Percentiles rank a stretch among this genome's conserved stretches.
Evolutionary conservation across 192 early-diverging fungal species (phyloP).

Genomic region (Dissophora ornata): DNA sequence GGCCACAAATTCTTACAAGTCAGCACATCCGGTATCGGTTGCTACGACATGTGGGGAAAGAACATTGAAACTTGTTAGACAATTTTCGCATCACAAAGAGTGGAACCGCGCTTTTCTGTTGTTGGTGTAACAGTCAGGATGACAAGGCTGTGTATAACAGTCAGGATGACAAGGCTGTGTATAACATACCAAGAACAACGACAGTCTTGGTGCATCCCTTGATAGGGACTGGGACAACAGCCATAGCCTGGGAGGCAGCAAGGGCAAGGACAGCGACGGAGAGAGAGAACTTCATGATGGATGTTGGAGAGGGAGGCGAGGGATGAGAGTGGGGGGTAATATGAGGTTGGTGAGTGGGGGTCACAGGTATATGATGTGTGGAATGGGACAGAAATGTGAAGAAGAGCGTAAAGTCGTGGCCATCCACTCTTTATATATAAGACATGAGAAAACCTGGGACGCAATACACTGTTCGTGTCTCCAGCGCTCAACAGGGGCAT

Average conservation of each 20-base stretch:
- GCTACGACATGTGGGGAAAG: too few relatives aligned
- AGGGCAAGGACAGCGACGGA: slow-evolving; percentile 44
- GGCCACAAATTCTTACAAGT: slow-evolving; percentile 17
- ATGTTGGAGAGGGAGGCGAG: background rate
- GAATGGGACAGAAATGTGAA: background rate
- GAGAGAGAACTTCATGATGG: slow-evolving; percentile 46
- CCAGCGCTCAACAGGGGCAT: too few relatives aligned
- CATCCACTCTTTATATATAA: too few relatives aligned
- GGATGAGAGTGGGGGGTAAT: background rate
- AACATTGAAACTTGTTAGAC: too few relatives aligned
- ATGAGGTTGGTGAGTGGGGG: background rate
- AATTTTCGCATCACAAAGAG: too few relatives aligned
- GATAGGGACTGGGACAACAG: slow-evolving; percentile 34
- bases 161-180: too few relatives aligned
- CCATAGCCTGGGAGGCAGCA: slow-evolving; percentile 40
- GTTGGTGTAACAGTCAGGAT: too few relatives aligned
- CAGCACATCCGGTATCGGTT: slow-evolving; percentile 9
- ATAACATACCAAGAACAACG: slow-evolving; percentile 29
- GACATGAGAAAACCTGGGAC: too few relatives aligned
- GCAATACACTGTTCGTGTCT: too few relatives aligned
- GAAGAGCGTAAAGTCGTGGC: background rate
- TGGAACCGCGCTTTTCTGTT: too few relatives aligned
- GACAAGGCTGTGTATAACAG: too few relatives aligned
- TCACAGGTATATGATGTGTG: background rate
- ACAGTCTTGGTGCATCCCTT: slow-evolving; percentile 38